A percentile compares a stretch with the other conserved stretches of the same genome.
These are phyloP conservation scores for Macadamia integrifolia DNA, from an alignment of 164 flowering plant species.

Conservation along the genomic window DNA sequence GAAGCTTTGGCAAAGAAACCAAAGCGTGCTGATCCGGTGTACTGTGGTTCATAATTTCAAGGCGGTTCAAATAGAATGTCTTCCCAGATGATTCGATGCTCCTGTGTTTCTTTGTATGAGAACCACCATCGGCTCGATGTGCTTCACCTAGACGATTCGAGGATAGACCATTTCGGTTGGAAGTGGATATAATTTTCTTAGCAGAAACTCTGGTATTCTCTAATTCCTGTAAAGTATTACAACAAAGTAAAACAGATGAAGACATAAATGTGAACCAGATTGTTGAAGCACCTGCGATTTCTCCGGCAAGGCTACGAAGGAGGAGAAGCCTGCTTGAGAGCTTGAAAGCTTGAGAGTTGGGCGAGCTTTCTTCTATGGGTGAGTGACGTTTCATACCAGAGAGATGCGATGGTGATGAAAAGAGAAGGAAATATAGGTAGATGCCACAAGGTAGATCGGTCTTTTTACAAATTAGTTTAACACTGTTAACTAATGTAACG, in stretches of 20 bases:
- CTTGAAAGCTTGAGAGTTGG: no score
- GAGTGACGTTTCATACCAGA: no score
- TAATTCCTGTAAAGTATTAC: slow-evolving; percentile 4
- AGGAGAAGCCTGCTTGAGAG: no score
- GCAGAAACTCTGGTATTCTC: slow-evolving; percentile 5
- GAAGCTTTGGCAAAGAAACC: slow-evolving; percentile 70
- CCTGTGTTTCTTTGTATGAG: slow-evolving; percentile 6
- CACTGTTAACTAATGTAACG: no score
- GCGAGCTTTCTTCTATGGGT: no score
- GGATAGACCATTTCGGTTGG: not conserved
- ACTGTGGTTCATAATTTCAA: slow-evolving; percentile 26
- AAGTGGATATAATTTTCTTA: slow-evolving; percentile 12
- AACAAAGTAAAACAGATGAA: not conserved
- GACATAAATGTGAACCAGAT: not conserved
- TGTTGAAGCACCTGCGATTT: no score
- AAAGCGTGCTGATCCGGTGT: slow-evolving; percentile 19
- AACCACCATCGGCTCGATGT: slow-evolving; percentile 3
- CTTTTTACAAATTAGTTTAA: no score
- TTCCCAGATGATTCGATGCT: slow-evolving; percentile 43
- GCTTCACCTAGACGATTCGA: slow-evolving; percentile 7
- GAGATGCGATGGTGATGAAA: no score
- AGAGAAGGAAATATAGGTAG: no score
- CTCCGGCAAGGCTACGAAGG: no score
- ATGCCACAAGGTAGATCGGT: no score
- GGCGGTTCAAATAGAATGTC: slow-evolving; percentile 61